Conservation (phyloP, 768 basidiomycete genomes). For the Cystoderma amianthinum region DNA sequence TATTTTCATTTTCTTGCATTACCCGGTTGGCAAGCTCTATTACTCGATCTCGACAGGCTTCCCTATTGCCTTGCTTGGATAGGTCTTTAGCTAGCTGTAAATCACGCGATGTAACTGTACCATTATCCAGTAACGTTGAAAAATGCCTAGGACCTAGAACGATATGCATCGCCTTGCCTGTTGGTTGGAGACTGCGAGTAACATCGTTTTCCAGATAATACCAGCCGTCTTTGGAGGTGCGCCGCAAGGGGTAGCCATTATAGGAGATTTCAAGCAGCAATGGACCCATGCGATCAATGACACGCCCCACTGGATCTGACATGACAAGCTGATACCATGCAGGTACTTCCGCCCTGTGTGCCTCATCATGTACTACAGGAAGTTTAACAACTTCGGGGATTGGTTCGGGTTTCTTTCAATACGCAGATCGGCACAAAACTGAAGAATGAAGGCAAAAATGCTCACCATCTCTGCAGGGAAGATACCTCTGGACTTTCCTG, state of each 20-base stretch:
- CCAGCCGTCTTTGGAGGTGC: conserved; percentile 57
- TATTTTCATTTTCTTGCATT: conserved; percentile 10
- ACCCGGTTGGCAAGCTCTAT: conserved; percentile 31
- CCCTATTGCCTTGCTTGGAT: conserved; percentile 31
- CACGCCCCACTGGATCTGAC: conserved; percentile 30
- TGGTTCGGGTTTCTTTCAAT: neutral
- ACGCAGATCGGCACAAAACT: neutral
- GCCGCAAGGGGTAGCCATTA: conserved; percentile 53
- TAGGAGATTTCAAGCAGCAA: conserved; percentile 59
- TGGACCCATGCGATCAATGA: conserved; percentile 54
- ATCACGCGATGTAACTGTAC: conserved; percentile 33
- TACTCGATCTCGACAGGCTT: conserved; percentile 25
- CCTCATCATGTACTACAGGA: conserved; percentile 1
- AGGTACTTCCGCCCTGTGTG: conserved; percentile 22
- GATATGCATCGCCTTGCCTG: conserved; percentile 34
- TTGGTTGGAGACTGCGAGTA: conserved; percentile 34
- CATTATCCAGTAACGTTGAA: conserved; percentile 32
- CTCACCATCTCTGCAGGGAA: conserved; percentile 14
- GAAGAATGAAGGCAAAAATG: neutral
- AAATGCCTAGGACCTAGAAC: conserved; percentile 44
- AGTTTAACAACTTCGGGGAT: neutral
- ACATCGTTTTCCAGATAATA: conserved; percentile 35
- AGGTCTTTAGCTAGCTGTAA: conserved; percentile 37
- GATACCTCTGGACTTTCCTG: conserved; percentile 62
- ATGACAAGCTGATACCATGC: conserved; percentile 52